Evolutionary conservation across 2,329 filamentous ascomycete species (phyloP), one percentile per base, ranked within the genome.

Genomic region (Coniella vitis): DNA sequence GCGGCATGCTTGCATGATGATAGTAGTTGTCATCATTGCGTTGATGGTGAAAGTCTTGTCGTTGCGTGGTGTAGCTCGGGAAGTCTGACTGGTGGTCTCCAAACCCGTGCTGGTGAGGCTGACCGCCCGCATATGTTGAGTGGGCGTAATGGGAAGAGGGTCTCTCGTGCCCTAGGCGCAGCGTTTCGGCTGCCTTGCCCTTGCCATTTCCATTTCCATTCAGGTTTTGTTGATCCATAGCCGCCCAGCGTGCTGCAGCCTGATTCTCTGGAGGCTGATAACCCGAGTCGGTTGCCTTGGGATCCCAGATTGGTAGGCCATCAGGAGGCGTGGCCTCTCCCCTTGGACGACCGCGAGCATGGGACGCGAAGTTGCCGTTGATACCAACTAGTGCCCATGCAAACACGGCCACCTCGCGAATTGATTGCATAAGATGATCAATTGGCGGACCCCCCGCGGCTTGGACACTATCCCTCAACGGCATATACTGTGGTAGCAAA

Each of bases 321-420:
- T 75, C 75, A 1, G 72, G 69, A 1, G 85, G 84, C 51, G 80
- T 71, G 25, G 81, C 74, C 53, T 85, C 79, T n/a, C 79, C 83
- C 17, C 65, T 68, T 1, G 86, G 81, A 22, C 69, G 72, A 3
- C 86, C 85, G 4, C 71, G 72, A 39, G 78, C 72, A 58, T 84
- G 85, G 3, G 78, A 72, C 14, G 82, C 80, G 47, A 91, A 67
- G 36, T 80, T 83, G 13, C 84, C 84, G 62, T 93, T 91, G 69
- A 90, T 90, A 19, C 87, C 87, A 20, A 83, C 80, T 10, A 91
- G 68, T 2, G 83, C 84, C 87, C 87, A 94, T 9, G 87, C 87
- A 62, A 94, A 93, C n/a, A 93, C 85, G 1, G 86, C 87, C 41
- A 90, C 85, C 47, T 93, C 87, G 49, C 86, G 82, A 56, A 94